Evolutionary conservation across 768 basidiomycete genomes (phyloP).

Genomic region (Kwoniella shandongensis): DNA sequence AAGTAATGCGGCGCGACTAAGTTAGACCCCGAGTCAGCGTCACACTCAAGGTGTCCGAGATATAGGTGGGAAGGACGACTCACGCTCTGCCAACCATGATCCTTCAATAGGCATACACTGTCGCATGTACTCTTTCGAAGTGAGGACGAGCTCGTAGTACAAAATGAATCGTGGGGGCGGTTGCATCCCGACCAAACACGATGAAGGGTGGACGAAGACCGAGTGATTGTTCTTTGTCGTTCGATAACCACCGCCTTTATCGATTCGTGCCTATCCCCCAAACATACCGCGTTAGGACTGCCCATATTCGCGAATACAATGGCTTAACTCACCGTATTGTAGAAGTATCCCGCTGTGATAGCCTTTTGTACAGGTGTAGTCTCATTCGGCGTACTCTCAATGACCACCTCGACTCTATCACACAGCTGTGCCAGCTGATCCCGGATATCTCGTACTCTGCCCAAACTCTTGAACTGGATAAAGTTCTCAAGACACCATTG

Average conservation of each 20-base stretch:
- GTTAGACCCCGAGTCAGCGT: neutral
- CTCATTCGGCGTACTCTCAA: conserved; percentile 86
- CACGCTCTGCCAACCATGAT: conserved; percentile 85
- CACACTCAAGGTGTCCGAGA: conserved; percentile 1
- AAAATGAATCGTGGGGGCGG: conserved; percentile 86
- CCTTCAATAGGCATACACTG: conserved; percentile 99
- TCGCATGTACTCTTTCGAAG: conserved; percentile 93
- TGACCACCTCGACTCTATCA: conserved; percentile 92
- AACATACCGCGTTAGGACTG: neutral
- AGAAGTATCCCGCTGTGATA: conserved; percentile 91
- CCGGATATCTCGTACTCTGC: conserved; percentile 91
- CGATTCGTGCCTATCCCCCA: conserved; percentile 70
- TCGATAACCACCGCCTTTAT: conserved; percentile 94
- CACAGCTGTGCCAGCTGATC: conserved; percentile 87
- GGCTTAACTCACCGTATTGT: conserved; percentile 69
- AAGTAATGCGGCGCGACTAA: conserved; percentile 95
- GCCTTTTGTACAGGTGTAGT: conserved; percentile 93
- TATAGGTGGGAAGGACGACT: conserved; percentile 34
- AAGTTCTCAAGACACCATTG: conserved; percentile 63
- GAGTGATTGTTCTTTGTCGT: conserved; percentile 95
- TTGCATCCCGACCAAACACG: conserved; percentile 89
- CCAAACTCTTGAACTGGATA: conserved; percentile 89
- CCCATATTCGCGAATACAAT: neutral
- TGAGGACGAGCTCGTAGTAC: conserved; percentile 97
- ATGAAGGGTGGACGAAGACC: conserved; percentile 94